Evolutionary conservation across 164 flowering plant species (phyloP), one percentile per base, ranked within the genome.

Genomic region (Vitis vinifera): DNA sequence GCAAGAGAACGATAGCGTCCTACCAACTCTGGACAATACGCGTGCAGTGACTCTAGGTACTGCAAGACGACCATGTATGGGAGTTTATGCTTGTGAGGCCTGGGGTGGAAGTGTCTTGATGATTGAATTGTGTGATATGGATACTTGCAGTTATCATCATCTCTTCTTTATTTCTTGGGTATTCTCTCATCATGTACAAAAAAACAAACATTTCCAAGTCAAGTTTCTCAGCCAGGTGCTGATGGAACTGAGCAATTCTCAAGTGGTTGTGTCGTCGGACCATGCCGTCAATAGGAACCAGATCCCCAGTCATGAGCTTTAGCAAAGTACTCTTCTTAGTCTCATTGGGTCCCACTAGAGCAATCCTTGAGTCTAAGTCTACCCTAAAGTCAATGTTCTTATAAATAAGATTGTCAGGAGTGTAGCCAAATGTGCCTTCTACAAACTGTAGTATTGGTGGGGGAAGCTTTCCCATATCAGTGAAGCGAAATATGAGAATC

Each of bases 301-400:
- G 73, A 0, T 95, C 99, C 73, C 99, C 99, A 1, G 97, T 93
- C 98, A 95, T 91, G 76, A 95, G 91, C 89, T 95, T 95, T 77
- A 95, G 82, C 66, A 95, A 71, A 0, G 99, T 95, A 73, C 98
- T 93, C 78, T 95, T 95, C 55, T 97, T 97, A 71, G 99, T 98
- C 2, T 98, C 99, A 76, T 94, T 94, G 13, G 99, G 99, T 51
- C 97, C 99, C 63, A 92, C 99, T 66, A 94, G 70, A 9, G 99
- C 99, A 4, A 94, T 73, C 76, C 99, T 80, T 0, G 99, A 95
- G 69, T 95, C 99, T 69, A 95, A 80, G 63, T 95, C 99, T 0
- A 95, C 98, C 61, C 97, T 98, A 77, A 95, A 93, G 53, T 95
- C 99, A 19, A 95, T 63, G 65, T 85, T 93, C 84, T 82, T 93